Evolutionary conservation across 225 moss, liverwort and hornwort species (phyloP).

Genomic region (Polytrichum commune): DNA sequence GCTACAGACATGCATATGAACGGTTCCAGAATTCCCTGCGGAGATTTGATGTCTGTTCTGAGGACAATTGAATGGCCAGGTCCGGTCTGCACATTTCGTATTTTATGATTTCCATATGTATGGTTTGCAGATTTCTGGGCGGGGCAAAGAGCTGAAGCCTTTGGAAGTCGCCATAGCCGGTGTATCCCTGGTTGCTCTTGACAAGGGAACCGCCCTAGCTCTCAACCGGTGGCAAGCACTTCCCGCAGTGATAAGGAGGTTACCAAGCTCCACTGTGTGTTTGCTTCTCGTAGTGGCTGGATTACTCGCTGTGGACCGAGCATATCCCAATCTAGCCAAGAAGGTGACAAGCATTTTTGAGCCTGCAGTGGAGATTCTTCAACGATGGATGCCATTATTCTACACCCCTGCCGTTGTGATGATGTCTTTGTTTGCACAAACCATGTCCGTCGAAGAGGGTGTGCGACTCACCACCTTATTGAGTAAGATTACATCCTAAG

Average conservation of each 20-base stretch:
- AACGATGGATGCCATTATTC: slow-evolving; percentile 65
- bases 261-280: slow-evolving; percentile 46
- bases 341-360: slow-evolving; percentile 34
- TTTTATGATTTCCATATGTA: not conserved
- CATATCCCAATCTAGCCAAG: slow-evolving; percentile 31
- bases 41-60: not conserved
- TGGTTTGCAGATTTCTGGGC: slow-evolving; percentile 43
- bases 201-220: slow-evolving; percentile 42
- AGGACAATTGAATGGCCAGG: not conserved
- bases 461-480: slow-evolving; percentile 34
- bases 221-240: slow-evolving; percentile 35
- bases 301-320: slow-evolving; percentile 32
- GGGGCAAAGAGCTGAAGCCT: slow-evolving; percentile 48
- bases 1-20: too few species aligned
- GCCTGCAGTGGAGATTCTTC: slow-evolving; percentile 53
- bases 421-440: slow-evolving; percentile 47
- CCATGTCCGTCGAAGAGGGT: slow-evolving; percentile 29
- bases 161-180: slow-evolving; percentile 47
- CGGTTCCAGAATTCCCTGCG: too few species aligned
- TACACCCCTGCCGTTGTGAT: slow-evolving; percentile 52
- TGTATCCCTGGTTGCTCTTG: slow-evolving; percentile 48
- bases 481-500: slow-evolving; percentile 19
- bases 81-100: not conserved
- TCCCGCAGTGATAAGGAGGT: slow-evolving; percentile 34
- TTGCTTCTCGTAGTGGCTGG: slow-evolving; percentile 44